Evolutionary conservation across 2,329 filamentous ascomycete species (phyloP), one percentile per base, ranked within the genome.

Genomic region (Penicillium occitanis): DNA sequence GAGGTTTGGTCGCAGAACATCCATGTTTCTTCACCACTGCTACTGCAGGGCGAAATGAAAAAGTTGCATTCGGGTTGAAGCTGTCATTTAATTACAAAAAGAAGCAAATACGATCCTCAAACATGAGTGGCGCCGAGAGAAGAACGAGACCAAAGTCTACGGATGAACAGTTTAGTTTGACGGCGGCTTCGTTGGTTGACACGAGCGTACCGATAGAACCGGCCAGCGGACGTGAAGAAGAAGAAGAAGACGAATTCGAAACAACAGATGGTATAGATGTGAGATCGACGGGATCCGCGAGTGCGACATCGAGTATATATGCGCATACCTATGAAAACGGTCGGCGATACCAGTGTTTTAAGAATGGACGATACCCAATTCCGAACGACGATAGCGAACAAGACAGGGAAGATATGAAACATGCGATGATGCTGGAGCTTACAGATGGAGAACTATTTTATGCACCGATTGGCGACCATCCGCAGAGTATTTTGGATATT

Each of bases 391-490:
- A 67, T 37, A 51, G 35, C 28, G 66, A 67, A 35, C 66, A 67
- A n/a, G 66, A 64, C 22, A 53, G 66, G 5, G 61, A 65, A 3
- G 62, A 67, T 51, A 65, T 67, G 62, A 60, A 55, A 22, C 66
- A 68, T 61, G 51, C 61, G 22, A 66, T 66, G 64, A 63, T 68
- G 53, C 69, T 72, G 7, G 66, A 63, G 22, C 35, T 65, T 33
- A 59, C 59, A 33, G 57, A 60, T 28, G 66, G 63, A 30, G 46
- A 60, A 25, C 28, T 65, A 5, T 67, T 67, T 25, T 60, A 61
- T 33, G 61, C 66, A 1, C 66, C 66, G 28, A 51, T 67, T 7
- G 58, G 63, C 63, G 53, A 59, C 10, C 44, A 65, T 22, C 53
- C 61, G 10, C 53, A 57, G 28, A 63, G 33, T 37, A 65, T 67